A percentile compares a stretch with the other conserved stretches of the same genome.
phyloP scores from a whole-genome alignment of 768 basidiomycete genomes.

The Xerocomellus chrysenteron region DNA sequence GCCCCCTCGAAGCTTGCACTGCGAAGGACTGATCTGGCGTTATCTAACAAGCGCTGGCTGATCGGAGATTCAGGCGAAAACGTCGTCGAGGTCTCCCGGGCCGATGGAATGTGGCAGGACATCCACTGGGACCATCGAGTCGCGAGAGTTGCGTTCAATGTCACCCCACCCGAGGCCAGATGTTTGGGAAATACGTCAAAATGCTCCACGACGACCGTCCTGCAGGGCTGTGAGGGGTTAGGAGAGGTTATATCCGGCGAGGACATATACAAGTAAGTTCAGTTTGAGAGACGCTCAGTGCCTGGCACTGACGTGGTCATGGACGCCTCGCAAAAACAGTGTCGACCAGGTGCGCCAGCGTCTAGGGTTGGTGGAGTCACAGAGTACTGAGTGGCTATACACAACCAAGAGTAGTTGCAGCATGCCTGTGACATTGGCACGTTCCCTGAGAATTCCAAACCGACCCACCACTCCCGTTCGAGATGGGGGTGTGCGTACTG shows the following conservation, averaged over 20 bases:
- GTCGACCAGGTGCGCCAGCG: neutral
- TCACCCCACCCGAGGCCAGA: neutral
- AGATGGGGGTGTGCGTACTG: neutral
- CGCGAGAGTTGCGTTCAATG: neutral
- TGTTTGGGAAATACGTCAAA: neutral
- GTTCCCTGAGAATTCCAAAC: slow-evolving; percentile 5
- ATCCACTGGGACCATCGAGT: neutral
- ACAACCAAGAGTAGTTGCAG: neutral
- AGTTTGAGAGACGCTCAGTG: neutral
- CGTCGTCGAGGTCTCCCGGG: neutral
- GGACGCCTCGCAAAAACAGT: neutral
- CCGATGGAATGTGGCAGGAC: neutral
- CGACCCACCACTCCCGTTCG: neutral
- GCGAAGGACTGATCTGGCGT: too few relatives aligned
- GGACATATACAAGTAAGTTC: neutral
- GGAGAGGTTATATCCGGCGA: neutral
- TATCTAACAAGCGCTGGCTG: too few relatives aligned
- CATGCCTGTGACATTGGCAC: neutral
- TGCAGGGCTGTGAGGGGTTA: neutral
- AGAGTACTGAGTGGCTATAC: neutral
- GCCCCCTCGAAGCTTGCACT: too few relatives aligned
- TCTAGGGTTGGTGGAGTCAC: too few relatives aligned
- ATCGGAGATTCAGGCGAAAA: neutral
- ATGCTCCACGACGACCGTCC: neutral
- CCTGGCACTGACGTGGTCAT: neutral